These are phyloP conservation scores for Suillus spraguei DNA, from an alignment of 768 basidiomycete species.

Conservation along the genomic window DNA sequence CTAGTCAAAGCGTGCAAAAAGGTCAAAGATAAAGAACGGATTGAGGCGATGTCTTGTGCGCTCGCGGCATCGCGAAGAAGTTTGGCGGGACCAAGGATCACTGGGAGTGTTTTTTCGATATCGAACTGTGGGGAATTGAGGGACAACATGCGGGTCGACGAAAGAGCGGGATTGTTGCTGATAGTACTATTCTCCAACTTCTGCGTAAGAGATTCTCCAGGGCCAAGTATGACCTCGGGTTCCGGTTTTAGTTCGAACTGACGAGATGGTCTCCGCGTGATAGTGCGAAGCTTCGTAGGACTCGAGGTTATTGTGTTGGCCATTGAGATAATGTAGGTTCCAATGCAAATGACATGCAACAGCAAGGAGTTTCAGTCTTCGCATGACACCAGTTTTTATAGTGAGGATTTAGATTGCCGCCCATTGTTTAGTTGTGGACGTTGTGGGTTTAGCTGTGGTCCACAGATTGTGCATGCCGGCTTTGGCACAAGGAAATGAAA, in stretches of 20 bases:
- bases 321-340: neutral
- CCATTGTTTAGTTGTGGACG: neutral
- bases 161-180: constrained; percentile 29
- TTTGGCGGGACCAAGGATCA: constrained; percentile 33
- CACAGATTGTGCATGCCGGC: neutral
- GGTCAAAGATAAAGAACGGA: constrained; percentile 31
- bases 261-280: neutral
- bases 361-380: no score
- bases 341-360: no score
- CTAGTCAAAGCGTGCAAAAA: constrained; percentile 26
- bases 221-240: constrained; percentile 1
- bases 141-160: constrained; percentile 21
- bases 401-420: neutral
- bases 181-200: constrained; percentile 28
- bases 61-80: constrained; percentile 29
- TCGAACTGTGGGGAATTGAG: constrained; percentile 23
- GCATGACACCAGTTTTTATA: neutral
- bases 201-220: neutral
- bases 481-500: neutral
- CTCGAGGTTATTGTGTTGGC: neutral
- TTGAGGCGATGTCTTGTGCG: constrained; percentile 27
- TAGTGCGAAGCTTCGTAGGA: no score
- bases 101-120: constrained; percentile 39
- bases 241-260: neutral
- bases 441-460: neutral